These are phyloP conservation scores for Pochonia chlamydosporia DNA, from an alignment of 2,329 filamentous ascomycete genomes.

Conservation along the genomic window DNA sequence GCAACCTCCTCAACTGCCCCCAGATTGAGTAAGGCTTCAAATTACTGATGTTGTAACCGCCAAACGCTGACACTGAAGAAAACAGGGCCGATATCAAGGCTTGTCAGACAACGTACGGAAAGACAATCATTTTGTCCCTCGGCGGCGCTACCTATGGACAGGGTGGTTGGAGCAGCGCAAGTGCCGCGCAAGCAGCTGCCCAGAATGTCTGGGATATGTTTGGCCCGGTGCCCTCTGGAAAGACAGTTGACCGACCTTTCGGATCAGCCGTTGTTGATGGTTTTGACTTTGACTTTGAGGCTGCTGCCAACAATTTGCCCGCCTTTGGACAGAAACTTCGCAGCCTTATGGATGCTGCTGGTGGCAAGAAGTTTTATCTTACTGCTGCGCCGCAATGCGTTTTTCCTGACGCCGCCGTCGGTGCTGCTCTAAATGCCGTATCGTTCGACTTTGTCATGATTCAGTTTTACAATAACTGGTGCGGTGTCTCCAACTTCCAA, in stretches of 20 bases:
- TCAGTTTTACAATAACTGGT: constrained; percentile 67
- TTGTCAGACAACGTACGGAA: constrained; percentile 58
- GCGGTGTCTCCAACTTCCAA: constrained; percentile 49
- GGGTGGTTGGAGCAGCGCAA: constrained; percentile 54
- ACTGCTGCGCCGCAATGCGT: constrained; percentile 64
- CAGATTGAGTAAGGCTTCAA: constrained; percentile 51
- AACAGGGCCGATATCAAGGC: constrained; percentile 43
- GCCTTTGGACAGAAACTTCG: constrained; percentile 56
- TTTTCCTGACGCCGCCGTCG: constrained; percentile 56
- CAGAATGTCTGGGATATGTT: constrained; percentile 66
- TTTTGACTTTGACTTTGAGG: constrained; percentile 73
- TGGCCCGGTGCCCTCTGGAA: constrained; percentile 45
- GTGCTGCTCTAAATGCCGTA: constrained; percentile 50
- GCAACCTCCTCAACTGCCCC: constrained; percentile 45
- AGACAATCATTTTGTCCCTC: constrained; percentile 67
- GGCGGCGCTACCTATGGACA: constrained; percentile 66
- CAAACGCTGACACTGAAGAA: background rate
- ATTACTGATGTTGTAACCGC: background rate
- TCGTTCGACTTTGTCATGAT: constrained; percentile 56
- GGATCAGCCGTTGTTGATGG: constrained; percentile 42
- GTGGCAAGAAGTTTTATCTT: constrained; percentile 53
- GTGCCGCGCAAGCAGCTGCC: constrained; percentile 49
- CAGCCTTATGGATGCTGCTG: constrained; percentile 44
- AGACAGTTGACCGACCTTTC: constrained; percentile 47
- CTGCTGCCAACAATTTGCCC: constrained; percentile 50